Percentiles rank a stretch among this genome's conserved stretches.
These are phyloP conservation scores for Gynochthodes officinalis DNA, from an alignment of 257 asterid genomes.

Conservation along the genomic window DNA sequence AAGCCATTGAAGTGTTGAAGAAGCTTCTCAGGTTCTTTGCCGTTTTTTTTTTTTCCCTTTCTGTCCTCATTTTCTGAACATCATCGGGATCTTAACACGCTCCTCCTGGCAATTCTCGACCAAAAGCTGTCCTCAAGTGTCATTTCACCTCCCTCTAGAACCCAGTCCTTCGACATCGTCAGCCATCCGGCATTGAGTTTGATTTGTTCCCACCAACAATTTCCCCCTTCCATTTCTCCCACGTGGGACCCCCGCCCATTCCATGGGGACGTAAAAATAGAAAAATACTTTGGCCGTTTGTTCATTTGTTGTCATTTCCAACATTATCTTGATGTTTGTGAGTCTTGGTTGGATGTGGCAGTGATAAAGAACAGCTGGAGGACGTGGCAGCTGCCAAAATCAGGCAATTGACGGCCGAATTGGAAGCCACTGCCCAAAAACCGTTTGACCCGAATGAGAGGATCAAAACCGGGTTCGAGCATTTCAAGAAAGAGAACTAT, in stretches of 20 bases:
- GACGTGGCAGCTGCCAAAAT: conserved; percentile 71
- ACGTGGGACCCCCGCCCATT: conserved; percentile 31
- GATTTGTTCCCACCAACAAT: no score
- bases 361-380: conserved; percentile 60
- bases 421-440: conserved; percentile 33
- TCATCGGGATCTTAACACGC: conserved; percentile 23
- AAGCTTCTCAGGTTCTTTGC: conserved; percentile 64
- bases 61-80: conserved; percentile 7
- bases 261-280: no score
- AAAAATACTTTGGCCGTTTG: no score
- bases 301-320: conserved; percentile 8
- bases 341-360: conserved; percentile 15
- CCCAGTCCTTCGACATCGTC: background rate
- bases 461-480: conserved; percentile 68
- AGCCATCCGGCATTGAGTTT: conserved; percentile 13
- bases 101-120: background rate
- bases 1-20: conserved; percentile 70
- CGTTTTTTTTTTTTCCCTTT: background rate
- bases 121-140: conserved; percentile 31
- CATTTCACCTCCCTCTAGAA: conserved; percentile 18
- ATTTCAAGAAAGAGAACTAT: conserved; percentile 47
- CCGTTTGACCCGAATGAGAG: conserved; percentile 47
- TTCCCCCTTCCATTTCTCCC: no score
- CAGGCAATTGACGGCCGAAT: conserved; percentile 60
- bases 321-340: conserved; percentile 4